These are phyloP conservation scores for Suillus placidus DNA, from an alignment of 768 basidiomycete genomes.

Conservation along the genomic window DNA sequence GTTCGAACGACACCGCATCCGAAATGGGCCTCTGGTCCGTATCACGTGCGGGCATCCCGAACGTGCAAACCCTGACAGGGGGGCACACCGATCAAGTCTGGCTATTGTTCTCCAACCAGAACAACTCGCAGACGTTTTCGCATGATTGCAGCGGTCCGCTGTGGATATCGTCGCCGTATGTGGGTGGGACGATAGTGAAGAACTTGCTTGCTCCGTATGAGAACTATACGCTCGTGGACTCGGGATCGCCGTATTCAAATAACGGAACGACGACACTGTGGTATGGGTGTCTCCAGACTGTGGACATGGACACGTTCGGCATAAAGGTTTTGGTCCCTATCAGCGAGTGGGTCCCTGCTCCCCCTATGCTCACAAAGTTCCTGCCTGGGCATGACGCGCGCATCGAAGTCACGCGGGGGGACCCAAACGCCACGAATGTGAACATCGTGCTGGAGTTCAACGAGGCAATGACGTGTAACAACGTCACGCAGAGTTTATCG, in stretches of 20 bases:
- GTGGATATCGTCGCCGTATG: constrained; percentile 85
- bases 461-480: constrained; percentile 69
- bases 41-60: constrained; percentile 62
- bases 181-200: constrained; percentile 57
- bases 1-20: constrained; percentile 78
- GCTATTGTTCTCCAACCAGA: constrained; percentile 88
- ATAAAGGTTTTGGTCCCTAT: constrained; percentile 82
- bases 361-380: constrained; percentile 78
- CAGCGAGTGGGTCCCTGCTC: constrained; percentile 67
- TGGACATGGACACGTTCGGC: constrained; percentile 74
- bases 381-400: constrained; percentile 87
- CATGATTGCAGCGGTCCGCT: constrained; percentile 55
- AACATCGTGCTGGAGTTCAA: constrained; percentile 82
- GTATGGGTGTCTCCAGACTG: constrained; percentile 68
- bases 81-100: constrained; percentile 70
- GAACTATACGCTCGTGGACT: constrained; percentile 66
- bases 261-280: constrained; percentile 62
- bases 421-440: constrained; percentile 57
- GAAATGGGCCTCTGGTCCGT: constrained; percentile 91
- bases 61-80: constrained; percentile 65
- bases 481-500: constrained; percentile 62
- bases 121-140: constrained; percentile 64
- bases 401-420: constrained; percentile 41
- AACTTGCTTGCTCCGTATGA: constrained; percentile 89
- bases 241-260: constrained; percentile 62